Evolutionary conservation across 202 grass and related monocot species (phyloP).

Genomic region (Elaeis oleifera): DNA sequence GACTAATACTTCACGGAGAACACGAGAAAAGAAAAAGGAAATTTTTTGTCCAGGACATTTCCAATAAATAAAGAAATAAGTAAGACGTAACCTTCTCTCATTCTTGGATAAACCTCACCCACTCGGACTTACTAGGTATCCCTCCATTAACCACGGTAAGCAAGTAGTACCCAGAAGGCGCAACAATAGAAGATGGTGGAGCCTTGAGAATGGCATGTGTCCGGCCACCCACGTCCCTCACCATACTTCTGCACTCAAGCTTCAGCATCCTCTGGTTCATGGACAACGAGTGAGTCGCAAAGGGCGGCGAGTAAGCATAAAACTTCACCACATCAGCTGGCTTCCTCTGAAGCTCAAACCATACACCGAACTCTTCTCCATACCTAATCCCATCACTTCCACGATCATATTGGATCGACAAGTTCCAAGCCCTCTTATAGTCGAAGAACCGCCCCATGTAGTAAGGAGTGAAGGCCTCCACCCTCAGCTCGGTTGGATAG

Average conservation of each 20-base stretch:
- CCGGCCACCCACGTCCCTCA: slow-evolving; percentile 9
- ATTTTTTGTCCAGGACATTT: too few relatives aligned
- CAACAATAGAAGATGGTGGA: slow-evolving; percentile 25
- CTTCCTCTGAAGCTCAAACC: slow-evolving; percentile 11
- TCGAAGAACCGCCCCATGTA: slow-evolving; percentile 24
- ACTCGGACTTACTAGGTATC: slow-evolving; percentile 27
- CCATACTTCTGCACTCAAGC: slow-evolving; percentile 15
- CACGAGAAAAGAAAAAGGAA: too few relatives aligned
- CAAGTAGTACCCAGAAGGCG: slow-evolving; percentile 32
- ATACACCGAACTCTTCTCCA: slow-evolving; percentile 20
- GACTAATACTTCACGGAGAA: too few relatives aligned
- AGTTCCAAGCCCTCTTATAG: slow-evolving; percentile 19
- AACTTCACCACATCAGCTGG: slow-evolving; percentile 16
- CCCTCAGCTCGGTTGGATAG: slow-evolving; percentile 33
- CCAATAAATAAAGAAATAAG: too few relatives aligned
- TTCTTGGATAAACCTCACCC: slow-evolving; percentile 28
- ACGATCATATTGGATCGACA: slow-evolving; percentile 12
- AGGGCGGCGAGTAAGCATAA: slow-evolving; percentile 25
- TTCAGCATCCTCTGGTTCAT: slow-evolving; percentile 36
- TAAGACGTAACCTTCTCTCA: background rate
- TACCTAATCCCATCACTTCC: slow-evolving; percentile 12
- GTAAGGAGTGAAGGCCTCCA: slow-evolving; percentile 31
- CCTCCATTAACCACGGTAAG: slow-evolving; percentile 33
- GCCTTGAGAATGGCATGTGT: slow-evolving; percentile 20
- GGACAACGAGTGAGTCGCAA: slow-evolving; percentile 31